Conservation (phyloP, 2,329 filamentous ascomycete genomes). For the Penicillium palitans region DNA sequence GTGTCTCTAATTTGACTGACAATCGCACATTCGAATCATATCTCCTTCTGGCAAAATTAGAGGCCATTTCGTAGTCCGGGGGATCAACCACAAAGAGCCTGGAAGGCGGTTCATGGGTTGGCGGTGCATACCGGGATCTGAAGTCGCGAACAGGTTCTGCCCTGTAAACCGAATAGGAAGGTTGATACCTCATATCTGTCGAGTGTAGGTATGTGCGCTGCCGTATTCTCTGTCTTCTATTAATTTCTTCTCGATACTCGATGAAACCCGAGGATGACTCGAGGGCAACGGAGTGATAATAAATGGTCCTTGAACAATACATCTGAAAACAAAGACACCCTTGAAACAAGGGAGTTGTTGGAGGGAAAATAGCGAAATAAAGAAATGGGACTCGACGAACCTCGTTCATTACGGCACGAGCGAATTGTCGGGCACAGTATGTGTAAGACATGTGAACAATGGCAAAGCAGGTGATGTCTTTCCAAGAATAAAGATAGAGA, state of each 20-base stretch:
- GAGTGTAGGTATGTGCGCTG: neutral
- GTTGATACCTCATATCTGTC: neutral
- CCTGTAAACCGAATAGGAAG: neutral
- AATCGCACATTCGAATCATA: neutral
- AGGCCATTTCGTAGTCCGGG: neutral
- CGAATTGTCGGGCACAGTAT: neutral
- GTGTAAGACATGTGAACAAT: conserved; percentile 7
- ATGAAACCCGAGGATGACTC: neutral
- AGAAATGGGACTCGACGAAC: neutral
- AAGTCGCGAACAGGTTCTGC: neutral
- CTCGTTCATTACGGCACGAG: neutral
- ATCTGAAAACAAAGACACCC: neutral
- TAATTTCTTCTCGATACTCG: neutral
- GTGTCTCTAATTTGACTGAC: neutral
- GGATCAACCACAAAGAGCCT: neutral
- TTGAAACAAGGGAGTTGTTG: neutral
- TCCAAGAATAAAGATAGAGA: neutral
- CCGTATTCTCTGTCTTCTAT: neutral
- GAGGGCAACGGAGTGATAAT: neutral
- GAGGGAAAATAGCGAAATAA: neutral
- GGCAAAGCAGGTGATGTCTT: conserved; percentile 30
- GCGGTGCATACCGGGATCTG: neutral
- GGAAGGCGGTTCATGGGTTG: neutral
- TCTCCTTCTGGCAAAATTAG: neutral
- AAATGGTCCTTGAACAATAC: neutral